phyloP scores from a whole-genome alignment of 2,329 filamentous ascomycete genomes.

The Ceratocystis lukuohia region DNA sequence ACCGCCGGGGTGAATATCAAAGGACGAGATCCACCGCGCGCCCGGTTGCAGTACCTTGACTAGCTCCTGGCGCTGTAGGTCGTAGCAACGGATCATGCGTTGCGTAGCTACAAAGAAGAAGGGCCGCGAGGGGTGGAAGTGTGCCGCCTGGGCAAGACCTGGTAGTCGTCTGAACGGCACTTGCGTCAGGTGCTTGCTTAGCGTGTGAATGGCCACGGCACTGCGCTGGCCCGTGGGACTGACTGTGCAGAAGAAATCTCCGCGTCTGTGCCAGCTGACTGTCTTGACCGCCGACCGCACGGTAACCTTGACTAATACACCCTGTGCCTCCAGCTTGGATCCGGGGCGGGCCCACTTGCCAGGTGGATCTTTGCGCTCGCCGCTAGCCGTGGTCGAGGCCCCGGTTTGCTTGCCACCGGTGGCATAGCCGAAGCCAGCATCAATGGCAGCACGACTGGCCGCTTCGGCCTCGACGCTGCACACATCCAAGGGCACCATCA shows the following conservation, averaged over 20 bases:
- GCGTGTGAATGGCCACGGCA: slow-evolving; percentile 84
- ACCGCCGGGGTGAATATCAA: slow-evolving; percentile 84
- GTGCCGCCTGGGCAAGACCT: slow-evolving; percentile 69
- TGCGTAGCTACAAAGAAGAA: slow-evolving; percentile 95
- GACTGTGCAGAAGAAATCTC: slow-evolving; percentile 88
- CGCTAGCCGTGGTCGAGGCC: slow-evolving; percentile 35
- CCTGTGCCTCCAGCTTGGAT: slow-evolving; percentile 56
- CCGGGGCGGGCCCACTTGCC: slow-evolving; percentile 77
- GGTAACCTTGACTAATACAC: slow-evolving; percentile 67
- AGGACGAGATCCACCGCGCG: slow-evolving; percentile 82
- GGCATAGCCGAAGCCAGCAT: slow-evolving; percentile 90
- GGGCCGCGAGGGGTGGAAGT: slow-evolving; percentile 87
- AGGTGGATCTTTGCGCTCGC: slow-evolving; percentile 56
- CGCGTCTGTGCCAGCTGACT: slow-evolving; percentile 83
- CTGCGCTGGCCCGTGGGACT: slow-evolving; percentile 64
- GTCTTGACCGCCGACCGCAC: slow-evolving; percentile 73
- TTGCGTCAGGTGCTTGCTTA: slow-evolving; percentile 90
- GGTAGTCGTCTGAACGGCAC: slow-evolving; percentile 73
- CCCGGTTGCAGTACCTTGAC: slow-evolving; percentile 89
- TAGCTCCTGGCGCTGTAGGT: slow-evolving; percentile 79
- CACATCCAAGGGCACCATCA: slow-evolving; percentile 62
- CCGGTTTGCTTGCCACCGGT: slow-evolving; percentile 45
- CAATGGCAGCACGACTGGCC: slow-evolving; percentile 60
- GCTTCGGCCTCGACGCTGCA: slow-evolving; percentile 62
- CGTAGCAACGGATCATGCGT: slow-evolving; percentile 83